Evolutionary conservation across 2,329 filamentous ascomycete species (phyloP), one percentile per base, ranked within the genome.

Genomic region (Fusarium anguioides): DNA sequence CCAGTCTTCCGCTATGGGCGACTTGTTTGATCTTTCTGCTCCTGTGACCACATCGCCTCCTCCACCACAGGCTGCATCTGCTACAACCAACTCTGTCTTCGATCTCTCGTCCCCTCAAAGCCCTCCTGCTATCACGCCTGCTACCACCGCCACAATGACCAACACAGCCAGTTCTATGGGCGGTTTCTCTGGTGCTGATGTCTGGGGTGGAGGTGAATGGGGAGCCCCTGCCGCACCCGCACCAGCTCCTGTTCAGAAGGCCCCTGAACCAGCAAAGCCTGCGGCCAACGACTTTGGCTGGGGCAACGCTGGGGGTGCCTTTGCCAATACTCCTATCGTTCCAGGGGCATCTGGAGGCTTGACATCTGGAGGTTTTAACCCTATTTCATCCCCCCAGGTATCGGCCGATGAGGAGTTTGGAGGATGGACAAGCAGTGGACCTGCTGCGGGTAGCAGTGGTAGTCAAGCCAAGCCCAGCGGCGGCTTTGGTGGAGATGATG

Each of bases 381-480:
- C 82, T 53, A 81, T 63, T 18, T 18, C 60, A 40, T 63, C 83
- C 37, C 89, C 92, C 23, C 90, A 91, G 73, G 91, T 97, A 4
- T 86, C 91, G 33, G 91, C 92, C 0, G 95, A 98, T 72, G 95
- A 98, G 78, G 95, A 98, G 75, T 98, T 97, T 81, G 95, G 95
- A 20, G 94, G 95, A 14, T 98, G 95, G 95, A 89, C 92, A 45
- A 96, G 93, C 84, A 81, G 90, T 86, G 71, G 83, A 35, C 80
- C 83, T 10, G 75, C 79, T 1, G 75, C 79, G 29, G 74, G 81
- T 20, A 76, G 76, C 40, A 77, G 77, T 46, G 75, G 75, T 42
- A 77, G 77, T 44, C 78, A 78, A 23, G 75, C 79, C 15, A 79
- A 91, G 79, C 81, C 89, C 31, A 80, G 85, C 24, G 81, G 84